phyloP scores from a whole-genome alignment of 2,329 filamentous ascomycete genomes.

The Acarospora socialis region DNA sequence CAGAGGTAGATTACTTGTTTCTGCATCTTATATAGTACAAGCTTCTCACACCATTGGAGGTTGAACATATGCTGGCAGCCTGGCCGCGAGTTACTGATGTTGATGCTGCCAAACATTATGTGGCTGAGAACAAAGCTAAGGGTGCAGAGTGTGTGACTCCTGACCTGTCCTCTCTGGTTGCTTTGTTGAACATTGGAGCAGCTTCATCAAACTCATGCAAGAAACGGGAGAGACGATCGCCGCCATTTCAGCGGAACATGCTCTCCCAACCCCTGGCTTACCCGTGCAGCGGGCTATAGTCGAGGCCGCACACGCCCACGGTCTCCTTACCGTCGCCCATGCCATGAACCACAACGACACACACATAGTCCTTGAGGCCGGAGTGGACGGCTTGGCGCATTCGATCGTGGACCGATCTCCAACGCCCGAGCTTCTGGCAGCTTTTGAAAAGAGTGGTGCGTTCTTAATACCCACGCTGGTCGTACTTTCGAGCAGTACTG shows the following conservation, averaged over 20 bases:
- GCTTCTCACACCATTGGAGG: too few relatives aligned
- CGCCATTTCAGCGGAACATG: too few relatives aligned
- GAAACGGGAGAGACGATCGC: too few relatives aligned
- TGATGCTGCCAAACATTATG: constrained; percentile 28
- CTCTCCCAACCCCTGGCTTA: too few relatives aligned
- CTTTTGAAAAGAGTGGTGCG: background rate
- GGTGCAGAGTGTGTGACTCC: constrained; percentile 36
- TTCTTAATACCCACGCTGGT: constrained; percentile 2
- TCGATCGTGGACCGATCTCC: constrained; percentile 28
- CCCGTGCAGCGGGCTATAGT: constrained; percentile 3
- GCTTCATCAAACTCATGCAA: too few relatives aligned
- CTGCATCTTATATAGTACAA: too few relatives aligned
- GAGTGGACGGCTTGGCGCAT: constrained; percentile 31
- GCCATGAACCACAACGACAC: constrained; percentile 27
- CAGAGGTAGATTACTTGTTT: too few relatives aligned
- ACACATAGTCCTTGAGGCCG: constrained; percentile 26
- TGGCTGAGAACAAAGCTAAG: constrained; percentile 27
- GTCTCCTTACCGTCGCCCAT: constrained; percentile 28
- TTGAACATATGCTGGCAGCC: constrained; percentile 27
- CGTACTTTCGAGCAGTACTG: background rate
- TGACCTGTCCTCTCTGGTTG: constrained; percentile 12
- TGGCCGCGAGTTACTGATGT: constrained; percentile 31
- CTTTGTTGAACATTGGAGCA: too few relatives aligned
- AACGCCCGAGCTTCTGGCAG: constrained; percentile 18
- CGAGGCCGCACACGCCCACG: constrained; percentile 19